Evolutionary conservation across 2,329 filamentous ascomycete species (phyloP).

Genomic region (Hypocreales sp.): DNA sequence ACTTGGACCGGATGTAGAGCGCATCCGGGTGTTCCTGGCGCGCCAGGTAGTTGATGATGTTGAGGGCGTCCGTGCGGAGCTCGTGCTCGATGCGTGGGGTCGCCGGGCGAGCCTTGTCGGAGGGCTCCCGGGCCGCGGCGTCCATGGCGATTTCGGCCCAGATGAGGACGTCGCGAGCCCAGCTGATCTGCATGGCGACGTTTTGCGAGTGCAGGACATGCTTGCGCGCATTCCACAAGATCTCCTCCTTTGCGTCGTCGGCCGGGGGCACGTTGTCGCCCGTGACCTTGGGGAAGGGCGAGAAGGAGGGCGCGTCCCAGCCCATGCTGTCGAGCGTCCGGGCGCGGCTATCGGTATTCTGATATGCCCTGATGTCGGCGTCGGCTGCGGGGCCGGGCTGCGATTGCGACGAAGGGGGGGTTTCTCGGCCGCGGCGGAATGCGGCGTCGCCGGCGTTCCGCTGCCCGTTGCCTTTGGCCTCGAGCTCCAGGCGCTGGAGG

Average conservation of each 20-base stretch:
- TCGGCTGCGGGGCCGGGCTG: slow-evolving; percentile 13
- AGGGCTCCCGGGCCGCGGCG: slow-evolving; percentile 51
- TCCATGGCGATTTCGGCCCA: slow-evolving; percentile 78
- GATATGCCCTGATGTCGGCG: slow-evolving; percentile 19
- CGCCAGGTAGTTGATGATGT: slow-evolving; percentile 78
- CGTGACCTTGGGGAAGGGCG: slow-evolving; percentile 75
- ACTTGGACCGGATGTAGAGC: slow-evolving; percentile 88
- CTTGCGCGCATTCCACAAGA: slow-evolving; percentile 68
- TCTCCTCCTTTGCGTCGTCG: slow-evolving; percentile 86
- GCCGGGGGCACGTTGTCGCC: slow-evolving; percentile 84
- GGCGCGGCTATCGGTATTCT: slow-evolving; percentile 20
- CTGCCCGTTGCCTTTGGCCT: slow-evolving; percentile 41
- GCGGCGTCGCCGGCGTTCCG: slow-evolving; percentile 15
- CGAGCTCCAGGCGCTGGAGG: slow-evolving; percentile 77
- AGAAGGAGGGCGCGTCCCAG: slow-evolving; percentile 60
- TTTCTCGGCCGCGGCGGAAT: slow-evolving; percentile 24
- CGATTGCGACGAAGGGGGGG: slow-evolving; percentile 23
- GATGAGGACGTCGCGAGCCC: slow-evolving; percentile 82
- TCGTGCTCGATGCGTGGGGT: slow-evolving; percentile 86
- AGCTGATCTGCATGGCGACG: slow-evolving; percentile 89
- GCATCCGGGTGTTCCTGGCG: slow-evolving; percentile 88
- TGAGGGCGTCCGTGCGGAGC: slow-evolving; percentile 74
- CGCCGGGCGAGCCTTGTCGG: slow-evolving; percentile 40
- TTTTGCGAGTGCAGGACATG: slow-evolving; percentile 86
- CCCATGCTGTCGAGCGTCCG: slow-evolving; percentile 25